Evolutionary conservation across 805 yeast species (phyloP), one percentile per base, ranked within the genome.

Genomic region (Ogataea corticis): DNA sequence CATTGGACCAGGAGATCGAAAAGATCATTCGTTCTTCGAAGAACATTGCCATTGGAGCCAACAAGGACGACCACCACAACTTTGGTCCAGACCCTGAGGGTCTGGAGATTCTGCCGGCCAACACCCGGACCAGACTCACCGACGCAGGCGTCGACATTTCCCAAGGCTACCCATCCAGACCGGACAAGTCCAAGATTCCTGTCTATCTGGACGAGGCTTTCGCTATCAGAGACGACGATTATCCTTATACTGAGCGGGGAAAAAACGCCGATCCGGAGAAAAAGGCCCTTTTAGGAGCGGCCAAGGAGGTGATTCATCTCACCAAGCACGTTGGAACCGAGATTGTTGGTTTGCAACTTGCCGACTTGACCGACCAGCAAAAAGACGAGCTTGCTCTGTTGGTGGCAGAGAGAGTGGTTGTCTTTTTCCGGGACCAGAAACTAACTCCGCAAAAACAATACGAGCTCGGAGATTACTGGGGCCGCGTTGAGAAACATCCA

Each of bases 241-340:
- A 53, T 34, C 65, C 63, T 19, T 72, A 66, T 50, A 49, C 57
- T 39, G 71, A 66, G 49, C 54, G 70, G 41, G 71, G 62, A 30
- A 57, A 59, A 50, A 56, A 45, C 40, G 75, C 75, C 6, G 75
- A 71, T 48, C 70, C 68, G 10, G 71, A 67, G 46, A 71, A 71
- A 61, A 69, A 68, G 50, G 72, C 73, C 5, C 54, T 70, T 15
- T 62, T 70, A 39, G 65, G 71, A 7, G 73, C 72, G 51, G 72
- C 66, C 33, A 68, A 60, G 54, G 68, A 70, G 45, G 76, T 75
- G 18, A 68, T 52, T 34, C 49, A 75, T 45, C 60, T 75, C 48
- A 71, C 79, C 42, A 71, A 69, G 44, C 69, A 72, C 51, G 58
- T 75, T 52, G 81, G 81, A 40, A 76, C 80, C 13, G 80, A 75